Evolutionary conservation across 805 yeast species (phyloP).

Genomic region (Allodekkera sacchari): DNA sequence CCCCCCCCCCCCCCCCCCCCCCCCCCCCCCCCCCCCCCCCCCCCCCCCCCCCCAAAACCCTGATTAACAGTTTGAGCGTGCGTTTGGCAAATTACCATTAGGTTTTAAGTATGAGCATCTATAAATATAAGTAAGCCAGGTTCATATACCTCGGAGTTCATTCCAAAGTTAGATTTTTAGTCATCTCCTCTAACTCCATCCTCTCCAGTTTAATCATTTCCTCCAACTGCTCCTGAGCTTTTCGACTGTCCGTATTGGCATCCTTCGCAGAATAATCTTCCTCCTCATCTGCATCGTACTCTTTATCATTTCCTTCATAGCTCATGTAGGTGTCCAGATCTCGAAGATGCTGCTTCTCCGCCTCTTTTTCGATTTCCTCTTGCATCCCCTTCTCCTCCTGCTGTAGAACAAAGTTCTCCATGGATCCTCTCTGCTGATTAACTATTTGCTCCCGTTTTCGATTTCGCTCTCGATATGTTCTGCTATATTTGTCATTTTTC

Average conservation of each 20-base stretch:
- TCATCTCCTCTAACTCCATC: conserved; percentile 23
- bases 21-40: neutral
- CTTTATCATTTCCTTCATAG: conserved; percentile 19
- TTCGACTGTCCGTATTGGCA: neutral
- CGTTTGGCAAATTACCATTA: neutral
- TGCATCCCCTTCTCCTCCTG: conserved; percentile 14
- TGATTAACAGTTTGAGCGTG: neutral
- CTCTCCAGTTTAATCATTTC: conserved; percentile 19
- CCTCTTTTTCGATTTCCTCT: conserved; percentile 12
- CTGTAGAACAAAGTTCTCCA: conserved; percentile 20
- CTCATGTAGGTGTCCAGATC: conserved; percentile 13
- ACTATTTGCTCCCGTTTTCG: conserved; percentile 9
- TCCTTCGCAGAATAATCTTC: conserved; percentile 4
- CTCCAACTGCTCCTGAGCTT: conserved; percentile 17
- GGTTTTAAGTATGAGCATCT: no score
- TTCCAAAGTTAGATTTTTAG: conserved; percentile 14
- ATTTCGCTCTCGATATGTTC: conserved; percentile 2
- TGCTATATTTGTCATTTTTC: neutral
- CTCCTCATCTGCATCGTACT: conserved; percentile 18
- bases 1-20: no score
- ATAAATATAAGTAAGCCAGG: no score
- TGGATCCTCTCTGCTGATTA: conserved; percentile 15
- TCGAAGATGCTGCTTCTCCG: conserved; percentile 9
- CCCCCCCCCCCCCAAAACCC: neutral
- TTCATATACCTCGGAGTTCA: neutral